phyloP scores from a whole-genome alignment of 306 rosid species.

The Inga laurina region DNA sequence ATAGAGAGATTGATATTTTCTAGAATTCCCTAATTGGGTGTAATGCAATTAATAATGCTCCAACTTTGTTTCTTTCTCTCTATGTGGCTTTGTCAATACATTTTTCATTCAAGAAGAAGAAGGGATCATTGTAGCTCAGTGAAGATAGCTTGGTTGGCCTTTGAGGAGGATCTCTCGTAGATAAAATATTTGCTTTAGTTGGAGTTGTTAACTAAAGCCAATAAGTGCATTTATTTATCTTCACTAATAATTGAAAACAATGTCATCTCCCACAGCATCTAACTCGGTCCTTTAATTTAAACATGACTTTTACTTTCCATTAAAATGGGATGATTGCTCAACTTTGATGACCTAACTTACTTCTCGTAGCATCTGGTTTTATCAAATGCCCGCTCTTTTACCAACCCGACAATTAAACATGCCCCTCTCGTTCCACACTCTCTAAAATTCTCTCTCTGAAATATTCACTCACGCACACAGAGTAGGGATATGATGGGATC shows the following conservation, averaged over 20 bases:
- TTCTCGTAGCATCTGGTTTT: not conserved
- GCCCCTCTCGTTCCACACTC: not conserved
- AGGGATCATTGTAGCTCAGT: not conserved
- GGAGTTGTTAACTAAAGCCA: not conserved
- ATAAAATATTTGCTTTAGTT: not conserved
- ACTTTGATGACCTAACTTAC: not conserved
- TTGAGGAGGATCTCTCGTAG: not conserved
- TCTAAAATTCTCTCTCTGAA: not conserved
- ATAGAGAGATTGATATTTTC: not conserved
- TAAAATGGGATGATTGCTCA: not conserved
- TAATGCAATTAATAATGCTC: not conserved
- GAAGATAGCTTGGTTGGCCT: not conserved
- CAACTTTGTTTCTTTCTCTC: not conserved
- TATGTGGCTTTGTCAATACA: not conserved
- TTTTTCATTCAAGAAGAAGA: not conserved
- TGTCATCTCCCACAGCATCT: not conserved
- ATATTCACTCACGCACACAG: not conserved
- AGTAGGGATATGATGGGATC: not conserved
- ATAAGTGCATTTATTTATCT: not conserved
- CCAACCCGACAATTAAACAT: not conserved
- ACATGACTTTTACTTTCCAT: not conserved
- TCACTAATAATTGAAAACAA: not conserved
- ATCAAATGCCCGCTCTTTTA: not conserved
- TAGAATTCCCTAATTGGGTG: not conserved
- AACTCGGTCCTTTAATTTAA: not conserved